Evolutionary conservation across 352 stramenopile species (phyloP), one percentile per base, ranked within the genome.

Genomic region (Phytopythium aichiense): DNA sequence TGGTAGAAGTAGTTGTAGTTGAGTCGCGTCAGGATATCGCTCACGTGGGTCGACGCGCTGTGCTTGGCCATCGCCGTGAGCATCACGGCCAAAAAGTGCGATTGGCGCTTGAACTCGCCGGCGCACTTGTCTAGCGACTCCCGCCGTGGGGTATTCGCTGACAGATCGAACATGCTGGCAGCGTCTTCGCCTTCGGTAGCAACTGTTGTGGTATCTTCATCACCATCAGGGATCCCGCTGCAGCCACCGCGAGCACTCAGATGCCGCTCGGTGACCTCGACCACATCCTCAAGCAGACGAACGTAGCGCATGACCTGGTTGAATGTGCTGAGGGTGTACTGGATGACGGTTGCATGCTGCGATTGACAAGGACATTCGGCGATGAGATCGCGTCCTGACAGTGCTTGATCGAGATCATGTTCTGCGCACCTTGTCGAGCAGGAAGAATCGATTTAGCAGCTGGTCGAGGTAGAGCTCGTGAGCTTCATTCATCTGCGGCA

Each of bases 1-100:
- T 87, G 75, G 51, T 89, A 89, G 42, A 80, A 89, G 58, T 73
- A 78, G 53, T 94, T 94, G 70, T 81, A 94, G 59, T 90, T 94
- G 50, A 94, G 76, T 31, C 88, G 77, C 18, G 79, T 76, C 25
- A 89, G 61, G 23, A 92, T 73, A 49, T 91, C 76, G 22, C 74
- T 81, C 18, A 92, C 76, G 61, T 94, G 75, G 12, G 81, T 71
- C 16, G 81, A 89, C 13, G 81, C 79, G 1, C 82, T 78, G 58
- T 88, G 77, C 53, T 89, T 91, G 23, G 81, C 64, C 84, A 92
- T 92, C 15, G 79, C 69, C 1, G 80, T 82, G 35, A 94, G 72
- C 65, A 92, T 81, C 25, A 91, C 76, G 12, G 88, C 79, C 53
- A 94, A 57, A 52, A 89, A 83, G 59, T 86, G 77, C 5, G 84